Conservation (phyloP, 31 red algal genomes). For the Odonthalia washingtoniensis region DNA sequence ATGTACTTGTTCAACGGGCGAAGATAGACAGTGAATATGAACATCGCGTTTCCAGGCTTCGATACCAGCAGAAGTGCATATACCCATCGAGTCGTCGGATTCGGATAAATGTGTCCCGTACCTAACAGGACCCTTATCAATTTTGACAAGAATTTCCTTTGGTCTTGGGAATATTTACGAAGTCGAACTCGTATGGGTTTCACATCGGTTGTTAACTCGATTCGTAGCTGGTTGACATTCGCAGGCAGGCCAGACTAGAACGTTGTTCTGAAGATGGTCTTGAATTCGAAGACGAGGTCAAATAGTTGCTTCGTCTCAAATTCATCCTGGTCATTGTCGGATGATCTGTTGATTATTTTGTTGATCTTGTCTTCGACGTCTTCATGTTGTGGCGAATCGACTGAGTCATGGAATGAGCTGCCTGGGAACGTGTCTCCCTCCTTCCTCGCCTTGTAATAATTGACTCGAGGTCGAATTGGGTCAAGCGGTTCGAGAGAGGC, state of each 20-base stretch:
- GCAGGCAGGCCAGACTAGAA: neutral
- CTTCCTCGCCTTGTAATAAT: neutral
- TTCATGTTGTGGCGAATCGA: neutral
- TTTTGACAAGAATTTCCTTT: neutral
- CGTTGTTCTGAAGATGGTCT: conserved; percentile 19
- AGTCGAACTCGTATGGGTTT: conserved; percentile 14
- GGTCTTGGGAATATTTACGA: conserved; percentile 8
- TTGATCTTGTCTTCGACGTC: neutral
- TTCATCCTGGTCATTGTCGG: neutral
- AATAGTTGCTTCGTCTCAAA: neutral
- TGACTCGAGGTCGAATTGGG: conserved; percentile 22
- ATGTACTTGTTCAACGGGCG: conserved; percentile 8
- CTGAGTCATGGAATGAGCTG: neutral
- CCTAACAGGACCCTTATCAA: neutral
- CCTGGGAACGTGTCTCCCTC: neutral
- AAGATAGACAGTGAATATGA: neutral
- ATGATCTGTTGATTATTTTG: neutral
- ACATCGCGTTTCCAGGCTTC: neutral
- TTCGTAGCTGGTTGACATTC: neutral
- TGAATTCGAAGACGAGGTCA: neutral
- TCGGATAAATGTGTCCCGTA: neutral
- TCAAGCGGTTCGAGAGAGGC: neutral
- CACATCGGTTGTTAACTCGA: conserved; percentile 4
- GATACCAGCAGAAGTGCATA: neutral
- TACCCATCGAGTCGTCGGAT: conserved; percentile 1